Conservation (phyloP, 2,329 filamentous ascomycete species). For the Chaetomium sp. region DNA sequence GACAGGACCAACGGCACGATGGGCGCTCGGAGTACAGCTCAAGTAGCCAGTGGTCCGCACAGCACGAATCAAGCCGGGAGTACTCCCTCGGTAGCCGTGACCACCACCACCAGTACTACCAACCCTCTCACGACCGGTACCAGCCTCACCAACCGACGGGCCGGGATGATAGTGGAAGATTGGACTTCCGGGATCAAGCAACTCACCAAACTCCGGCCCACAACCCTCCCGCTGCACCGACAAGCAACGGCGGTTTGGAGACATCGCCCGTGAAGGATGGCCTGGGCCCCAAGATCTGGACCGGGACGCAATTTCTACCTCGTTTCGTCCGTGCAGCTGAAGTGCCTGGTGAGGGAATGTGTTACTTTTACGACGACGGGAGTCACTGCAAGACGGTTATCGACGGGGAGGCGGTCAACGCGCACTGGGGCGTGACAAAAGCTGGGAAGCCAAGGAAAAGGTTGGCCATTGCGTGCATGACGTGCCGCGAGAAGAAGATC, state of each 20-base stretch:
- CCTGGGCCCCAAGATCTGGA: slow-evolving; percentile 63
- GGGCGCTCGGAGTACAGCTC: slow-evolving; percentile 33
- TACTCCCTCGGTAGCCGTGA: slow-evolving; percentile 42
- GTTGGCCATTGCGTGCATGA: slow-evolving; percentile 85
- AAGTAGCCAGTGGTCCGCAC: slow-evolving; percentile 32
- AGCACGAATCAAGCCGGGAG: slow-evolving; percentile 38
- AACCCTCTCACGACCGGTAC: slow-evolving; percentile 31
- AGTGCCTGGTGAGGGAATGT: slow-evolving; percentile 70
- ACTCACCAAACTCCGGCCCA: slow-evolving; percentile 22
- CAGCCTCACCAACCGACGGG: slow-evolving; percentile 32
- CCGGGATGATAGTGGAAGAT: slow-evolving; percentile 27
- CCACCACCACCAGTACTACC: slow-evolving; percentile 23
- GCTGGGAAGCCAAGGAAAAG: slow-evolving; percentile 89
- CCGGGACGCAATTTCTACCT: slow-evolving; percentile 60
- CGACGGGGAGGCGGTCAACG: slow-evolving; percentile 80
- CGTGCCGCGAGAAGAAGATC: slow-evolving; percentile 94
- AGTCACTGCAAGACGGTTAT: slow-evolving; percentile 76
- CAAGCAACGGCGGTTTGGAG: slow-evolving; percentile 34
- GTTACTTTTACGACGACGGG: slow-evolving; percentile 82
- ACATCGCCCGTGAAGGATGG: slow-evolving; percentile 49
- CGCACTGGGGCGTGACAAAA: slow-evolving; percentile 90
- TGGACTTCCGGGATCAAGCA: slow-evolving; percentile 24
- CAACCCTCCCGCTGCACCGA: slow-evolving; percentile 27
- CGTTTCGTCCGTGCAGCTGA: slow-evolving; percentile 58
- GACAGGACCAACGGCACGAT: slow-evolving; percentile 34